Conservation (phyloP, 305 asterid species). For the Fraxinus baroniana region DNA sequence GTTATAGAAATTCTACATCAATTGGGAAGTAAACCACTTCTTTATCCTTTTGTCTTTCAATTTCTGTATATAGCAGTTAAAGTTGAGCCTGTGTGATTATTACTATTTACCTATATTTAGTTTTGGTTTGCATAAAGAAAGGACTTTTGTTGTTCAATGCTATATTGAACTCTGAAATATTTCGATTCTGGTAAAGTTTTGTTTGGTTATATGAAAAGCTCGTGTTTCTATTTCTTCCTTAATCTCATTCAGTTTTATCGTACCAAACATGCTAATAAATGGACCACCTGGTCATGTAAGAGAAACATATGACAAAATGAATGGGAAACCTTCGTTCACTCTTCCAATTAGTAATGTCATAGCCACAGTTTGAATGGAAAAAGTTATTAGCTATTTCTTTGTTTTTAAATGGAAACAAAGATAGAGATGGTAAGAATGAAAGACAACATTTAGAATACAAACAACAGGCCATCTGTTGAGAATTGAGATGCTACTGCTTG, state of each 20-base stretch:
- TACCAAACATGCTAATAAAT: not conserved
- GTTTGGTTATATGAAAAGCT: not conserved
- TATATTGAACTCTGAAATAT: not conserved
- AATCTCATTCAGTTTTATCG: not conserved
- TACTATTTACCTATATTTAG: not conserved
- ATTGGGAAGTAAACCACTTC: not conserved
- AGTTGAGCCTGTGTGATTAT: not conserved
- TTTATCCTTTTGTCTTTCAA: not conserved
- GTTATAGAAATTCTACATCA: not conserved
- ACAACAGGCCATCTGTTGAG: not conserved
- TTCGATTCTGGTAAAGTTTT: not conserved
- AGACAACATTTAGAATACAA: constrained; percentile 8
- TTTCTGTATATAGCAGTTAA: not conserved
- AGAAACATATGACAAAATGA: not conserved
- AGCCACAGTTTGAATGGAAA: not conserved
- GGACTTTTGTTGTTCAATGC: not conserved
- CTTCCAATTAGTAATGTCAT: not conserved
- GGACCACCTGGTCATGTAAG: not conserved
- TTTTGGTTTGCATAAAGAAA: not conserved
- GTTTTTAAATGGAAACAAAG: constrained; percentile 9
- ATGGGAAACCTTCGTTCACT: not conserved
- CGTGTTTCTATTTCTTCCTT: not conserved
- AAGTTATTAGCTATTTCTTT: not conserved
- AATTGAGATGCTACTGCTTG: not conserved
- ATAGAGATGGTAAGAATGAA: not conserved